phyloP scores from a whole-genome alignment of 208 protist species.

The Acanthamoeba royreba region DNA sequence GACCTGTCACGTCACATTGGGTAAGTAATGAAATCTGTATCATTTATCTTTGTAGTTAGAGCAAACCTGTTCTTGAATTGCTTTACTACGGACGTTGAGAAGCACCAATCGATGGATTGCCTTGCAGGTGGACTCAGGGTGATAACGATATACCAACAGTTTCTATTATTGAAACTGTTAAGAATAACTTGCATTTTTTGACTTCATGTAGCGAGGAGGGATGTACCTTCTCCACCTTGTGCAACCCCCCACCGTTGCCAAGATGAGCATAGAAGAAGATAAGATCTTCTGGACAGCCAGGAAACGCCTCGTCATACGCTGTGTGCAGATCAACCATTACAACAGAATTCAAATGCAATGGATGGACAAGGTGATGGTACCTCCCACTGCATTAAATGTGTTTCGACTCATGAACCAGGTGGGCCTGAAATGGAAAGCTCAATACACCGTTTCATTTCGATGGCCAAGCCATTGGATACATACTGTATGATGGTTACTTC shows the following conservation, averaged over 20 bases:
- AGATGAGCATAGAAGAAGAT: constrained; percentile 39
- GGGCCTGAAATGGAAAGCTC: neutral
- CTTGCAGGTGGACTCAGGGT: neutral
- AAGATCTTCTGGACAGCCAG: neutral
- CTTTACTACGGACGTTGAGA: neutral
- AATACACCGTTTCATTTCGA: neutral
- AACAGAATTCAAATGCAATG: too few species aligned
- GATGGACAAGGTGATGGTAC: neutral
- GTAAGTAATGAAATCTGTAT: neutral
- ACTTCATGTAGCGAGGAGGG: neutral
- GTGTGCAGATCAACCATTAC: neutral
- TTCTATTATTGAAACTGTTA: neutral
- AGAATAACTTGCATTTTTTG: neutral
- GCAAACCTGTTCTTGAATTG: neutral
- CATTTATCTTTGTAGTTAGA: neutral
- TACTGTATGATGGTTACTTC: constrained; percentile 45
- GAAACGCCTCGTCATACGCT: neutral
- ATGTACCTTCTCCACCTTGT: constrained; percentile 16
- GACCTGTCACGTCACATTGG: neutral
- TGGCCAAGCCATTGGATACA: neutral
- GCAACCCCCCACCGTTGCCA: neutral
- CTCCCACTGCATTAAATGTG: neutral
- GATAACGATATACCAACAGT: neutral
- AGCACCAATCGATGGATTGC: neutral
- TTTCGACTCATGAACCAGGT: constrained; percentile 47